A percentile compares a stretch with the other conserved stretches of the same genome.
Conservation (phyloP, 768 basidiomycete genomes). For the Suillus fuscotomentosus region DNA sequence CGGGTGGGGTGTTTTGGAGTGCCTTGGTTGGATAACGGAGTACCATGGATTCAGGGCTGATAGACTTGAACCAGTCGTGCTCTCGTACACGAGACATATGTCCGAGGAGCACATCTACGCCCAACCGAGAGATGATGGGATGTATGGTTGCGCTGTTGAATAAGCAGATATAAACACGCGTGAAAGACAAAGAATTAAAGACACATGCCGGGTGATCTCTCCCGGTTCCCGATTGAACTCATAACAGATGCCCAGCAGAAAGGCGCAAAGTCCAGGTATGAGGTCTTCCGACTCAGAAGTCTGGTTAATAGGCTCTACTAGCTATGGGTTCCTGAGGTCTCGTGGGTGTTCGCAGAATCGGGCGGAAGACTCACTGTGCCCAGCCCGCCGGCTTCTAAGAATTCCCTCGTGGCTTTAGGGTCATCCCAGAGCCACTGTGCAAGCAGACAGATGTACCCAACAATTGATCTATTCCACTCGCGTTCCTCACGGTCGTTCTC, state of each 20-base stretch:
- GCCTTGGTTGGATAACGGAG: conserved; percentile 43
- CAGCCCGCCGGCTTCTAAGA: conserved; percentile 86
- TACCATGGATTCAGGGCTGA: conserved; percentile 84
- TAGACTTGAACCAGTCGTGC: conserved; percentile 88
- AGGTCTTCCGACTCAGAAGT: conserved; percentile 80
- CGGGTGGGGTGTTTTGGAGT: conserved; percentile 13
- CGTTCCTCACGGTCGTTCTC: conserved; percentile 67
- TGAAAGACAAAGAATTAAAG: background rate
- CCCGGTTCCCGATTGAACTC: conserved; percentile 96
- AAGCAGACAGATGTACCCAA: conserved; percentile 80
- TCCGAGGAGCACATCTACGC: conserved; percentile 84
- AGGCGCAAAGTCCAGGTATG: conserved; percentile 87
- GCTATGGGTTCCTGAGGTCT: conserved; percentile 40
- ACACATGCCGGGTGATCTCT: conserved; percentile 82
- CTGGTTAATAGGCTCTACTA: conserved; percentile 95
- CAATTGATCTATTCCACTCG: conserved; percentile 90
- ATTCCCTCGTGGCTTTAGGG: conserved; percentile 81
- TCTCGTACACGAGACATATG: conserved; percentile 87
- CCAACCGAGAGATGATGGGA: conserved; percentile 86
- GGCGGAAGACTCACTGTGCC: conserved; percentile 66
- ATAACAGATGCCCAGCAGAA: conserved; percentile 91
- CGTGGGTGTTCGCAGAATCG: background rate
- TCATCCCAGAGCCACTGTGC: conserved; percentile 98
- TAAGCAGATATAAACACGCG: background rate
- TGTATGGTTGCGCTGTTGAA: conserved; percentile 71